Evolutionary conservation across 371 early-diverging fungal species (phyloP).

Genomic region (Mycotypha africana): DNA sequence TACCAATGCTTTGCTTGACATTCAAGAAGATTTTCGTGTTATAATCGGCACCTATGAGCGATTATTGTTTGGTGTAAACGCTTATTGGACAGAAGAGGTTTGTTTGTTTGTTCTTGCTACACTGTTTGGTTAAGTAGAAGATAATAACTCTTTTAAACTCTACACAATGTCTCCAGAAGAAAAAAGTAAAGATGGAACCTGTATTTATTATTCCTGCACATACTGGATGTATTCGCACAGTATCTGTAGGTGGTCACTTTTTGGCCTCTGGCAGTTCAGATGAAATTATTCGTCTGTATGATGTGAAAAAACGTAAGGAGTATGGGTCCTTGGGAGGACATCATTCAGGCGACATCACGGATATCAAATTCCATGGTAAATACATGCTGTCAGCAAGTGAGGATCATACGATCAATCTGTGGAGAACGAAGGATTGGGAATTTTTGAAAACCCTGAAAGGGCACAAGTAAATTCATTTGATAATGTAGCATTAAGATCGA

Average conservation of each 20-base stretch:
- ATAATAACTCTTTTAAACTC: neutral
- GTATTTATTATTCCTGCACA: slow-evolving; percentile 94
- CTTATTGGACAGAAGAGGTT: slow-evolving; percentile 40
- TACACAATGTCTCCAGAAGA: slow-evolving; percentile 1
- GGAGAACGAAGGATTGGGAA: slow-evolving; percentile 96
- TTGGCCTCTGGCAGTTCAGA: slow-evolving; percentile 96
- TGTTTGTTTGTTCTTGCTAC: neutral
- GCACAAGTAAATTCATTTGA: slow-evolving; percentile 72
- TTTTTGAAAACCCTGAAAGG: slow-evolving; percentile 84
- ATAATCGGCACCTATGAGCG: slow-evolving; percentile 94
- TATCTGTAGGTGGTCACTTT: slow-evolving; percentile 69
- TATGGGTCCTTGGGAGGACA: slow-evolving; percentile 84
- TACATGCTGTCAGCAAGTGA: slow-evolving; percentile 89
- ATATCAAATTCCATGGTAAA: slow-evolving; percentile 73
- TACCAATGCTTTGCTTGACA: slow-evolving; percentile 4
- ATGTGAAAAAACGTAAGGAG: slow-evolving; percentile 83
- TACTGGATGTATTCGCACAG: slow-evolving; percentile 84
- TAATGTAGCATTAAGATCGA: no score
- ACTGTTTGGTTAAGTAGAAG: no score
- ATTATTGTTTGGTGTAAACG: slow-evolving; percentile 88
- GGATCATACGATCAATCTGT: slow-evolving; percentile 83
- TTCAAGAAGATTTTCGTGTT: slow-evolving; percentile 58
- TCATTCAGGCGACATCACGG: slow-evolving; percentile 85
- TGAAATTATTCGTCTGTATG: slow-evolving; percentile 89
- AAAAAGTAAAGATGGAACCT: slow-evolving; percentile 51